Conservation (phyloP, 1,139 yeast species). For the Debaryomyces subglobosus region DNA sequence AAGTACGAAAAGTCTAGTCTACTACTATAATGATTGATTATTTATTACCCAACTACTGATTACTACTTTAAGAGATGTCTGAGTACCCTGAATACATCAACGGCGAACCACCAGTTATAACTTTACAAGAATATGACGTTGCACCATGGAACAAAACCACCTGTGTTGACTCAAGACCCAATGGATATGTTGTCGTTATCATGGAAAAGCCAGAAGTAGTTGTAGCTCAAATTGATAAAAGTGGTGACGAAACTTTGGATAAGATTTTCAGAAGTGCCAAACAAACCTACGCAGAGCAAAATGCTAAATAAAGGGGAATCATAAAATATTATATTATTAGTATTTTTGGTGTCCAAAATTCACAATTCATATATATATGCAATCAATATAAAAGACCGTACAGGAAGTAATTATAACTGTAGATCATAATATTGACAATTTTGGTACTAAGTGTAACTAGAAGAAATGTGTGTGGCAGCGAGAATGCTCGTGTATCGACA, state of each 20-base stretch:
- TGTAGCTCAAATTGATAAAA: constrained; percentile 43
- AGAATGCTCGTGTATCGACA: constrained; percentile 82
- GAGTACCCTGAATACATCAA: constrained; percentile 47
- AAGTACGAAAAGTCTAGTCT: background rate
- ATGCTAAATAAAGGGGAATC: background rate
- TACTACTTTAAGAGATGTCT: constrained; percentile 17
- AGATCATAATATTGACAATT: background rate
- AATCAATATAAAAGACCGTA: background rate
- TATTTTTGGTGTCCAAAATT: background rate
- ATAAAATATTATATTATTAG: constrained; percentile 1
- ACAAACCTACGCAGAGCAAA: constrained; percentile 25
- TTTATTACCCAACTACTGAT: background rate
- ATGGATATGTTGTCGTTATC: constrained; percentile 46
- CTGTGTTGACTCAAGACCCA: constrained; percentile 46
- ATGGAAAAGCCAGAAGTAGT: constrained; percentile 48
- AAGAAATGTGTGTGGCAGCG: constrained; percentile 83
- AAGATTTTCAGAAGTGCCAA: constrained; percentile 53
- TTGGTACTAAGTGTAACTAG: constrained; percentile 24
- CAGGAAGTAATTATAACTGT: background rate
- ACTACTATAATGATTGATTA: background rate
- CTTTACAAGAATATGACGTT: constrained; percentile 50
- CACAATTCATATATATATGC: background rate
- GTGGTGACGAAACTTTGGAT: constrained; percentile 42
- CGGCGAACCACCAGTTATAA: constrained; percentile 51
- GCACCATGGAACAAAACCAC: constrained; percentile 57